phyloP scores from a whole-genome alignment of 768 basidiomycete species.

The Mycena rebaudengoi region DNA sequence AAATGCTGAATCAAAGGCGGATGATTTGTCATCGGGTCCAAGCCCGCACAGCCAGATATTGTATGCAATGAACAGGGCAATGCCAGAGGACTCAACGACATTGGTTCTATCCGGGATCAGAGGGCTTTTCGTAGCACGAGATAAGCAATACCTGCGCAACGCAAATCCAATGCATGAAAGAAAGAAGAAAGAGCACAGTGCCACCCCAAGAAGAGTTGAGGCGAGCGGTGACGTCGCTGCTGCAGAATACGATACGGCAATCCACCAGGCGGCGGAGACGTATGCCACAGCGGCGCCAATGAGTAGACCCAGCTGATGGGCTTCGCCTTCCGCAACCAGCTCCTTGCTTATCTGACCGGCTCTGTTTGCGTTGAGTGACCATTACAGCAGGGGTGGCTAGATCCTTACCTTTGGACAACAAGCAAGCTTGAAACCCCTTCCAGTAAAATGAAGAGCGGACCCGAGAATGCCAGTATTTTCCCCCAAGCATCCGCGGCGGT shows the following conservation, averaged over 20 bases:
- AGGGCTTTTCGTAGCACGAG: no score
- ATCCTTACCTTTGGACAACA: constrained; percentile 82
- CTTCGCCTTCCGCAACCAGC: constrained; percentile 73
- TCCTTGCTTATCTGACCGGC: constrained; percentile 81
- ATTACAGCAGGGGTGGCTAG: no score
- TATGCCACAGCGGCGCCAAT: constrained; percentile 82
- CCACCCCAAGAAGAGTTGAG: constrained; percentile 88
- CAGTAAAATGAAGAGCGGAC: constrained; percentile 82
- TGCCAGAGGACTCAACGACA: constrained; percentile 89
- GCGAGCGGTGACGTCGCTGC: constrained; percentile 87
- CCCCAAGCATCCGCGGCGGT: constrained; percentile 78
- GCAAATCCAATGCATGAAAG: constrained; percentile 92
- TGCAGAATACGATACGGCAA: constrained; percentile 84
- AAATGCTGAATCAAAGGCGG: constrained; percentile 76
- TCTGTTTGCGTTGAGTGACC: no score
- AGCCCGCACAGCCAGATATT: constrained; percentile 88
- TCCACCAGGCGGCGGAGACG: constrained; percentile 88
- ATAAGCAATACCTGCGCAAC: constrained; percentile 57
- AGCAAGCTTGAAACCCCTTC: constrained; percentile 87
- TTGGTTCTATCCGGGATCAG: no score
- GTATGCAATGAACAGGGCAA: constrained; percentile 89
- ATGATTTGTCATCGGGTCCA: constrained; percentile 70
- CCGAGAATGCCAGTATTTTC: constrained; percentile 69
- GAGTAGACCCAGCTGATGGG: constrained; percentile 79
- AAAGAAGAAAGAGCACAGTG: constrained; percentile 89